phyloP scores from a whole-genome alignment of 2,329 filamentous ascomycete genomes.

The Exophiala xenobiotica region DNA sequence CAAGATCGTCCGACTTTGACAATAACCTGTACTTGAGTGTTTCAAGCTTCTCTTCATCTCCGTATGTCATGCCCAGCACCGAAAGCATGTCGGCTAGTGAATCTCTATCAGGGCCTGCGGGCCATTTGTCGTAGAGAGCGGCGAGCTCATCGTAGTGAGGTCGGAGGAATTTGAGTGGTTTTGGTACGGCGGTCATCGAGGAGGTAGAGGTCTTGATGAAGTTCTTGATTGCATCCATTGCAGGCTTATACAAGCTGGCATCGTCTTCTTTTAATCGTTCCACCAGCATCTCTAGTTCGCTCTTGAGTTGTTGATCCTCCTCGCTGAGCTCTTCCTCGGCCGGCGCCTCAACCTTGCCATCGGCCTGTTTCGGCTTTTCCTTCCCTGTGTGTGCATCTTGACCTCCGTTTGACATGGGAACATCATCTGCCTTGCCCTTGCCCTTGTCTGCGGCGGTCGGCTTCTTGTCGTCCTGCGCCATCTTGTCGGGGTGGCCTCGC shows the following conservation, averaged over 20 bases:
- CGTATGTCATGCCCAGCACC: slow-evolving; percentile 98
- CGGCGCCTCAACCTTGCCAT: slow-evolving; percentile 59
- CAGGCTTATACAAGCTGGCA: slow-evolving; percentile 81
- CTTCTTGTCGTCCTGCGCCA: slow-evolving; percentile 93
- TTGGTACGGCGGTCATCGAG: slow-evolving; percentile 98
- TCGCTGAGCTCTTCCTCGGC: slow-evolving; percentile 84
- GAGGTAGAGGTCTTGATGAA: slow-evolving; percentile 99
- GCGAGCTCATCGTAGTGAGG: slow-evolving; percentile 92
- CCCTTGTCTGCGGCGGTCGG: slow-evolving; percentile 86
- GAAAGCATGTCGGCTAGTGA: slow-evolving; percentile 92
- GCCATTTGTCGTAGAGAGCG: slow-evolving; percentile 87
- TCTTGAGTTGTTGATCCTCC: slow-evolving; percentile 97
- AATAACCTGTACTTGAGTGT: slow-evolving; percentile 93
- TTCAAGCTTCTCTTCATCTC: slow-evolving; percentile 92
- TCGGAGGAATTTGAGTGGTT: slow-evolving; percentile 95
- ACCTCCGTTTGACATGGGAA: slow-evolving; percentile 59
- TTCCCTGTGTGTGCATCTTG: slow-evolving; percentile 61
- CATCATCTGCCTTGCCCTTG: slow-evolving; percentile 83
- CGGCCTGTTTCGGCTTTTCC: slow-evolving; percentile 69
- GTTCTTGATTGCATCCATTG: slow-evolving; percentile 93
- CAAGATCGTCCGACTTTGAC: slow-evolving; percentile 79
- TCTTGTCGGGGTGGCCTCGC: slow-evolving; percentile 42
- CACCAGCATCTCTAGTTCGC: slow-evolving; percentile 95
- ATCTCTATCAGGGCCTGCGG: slow-evolving; percentile 69
- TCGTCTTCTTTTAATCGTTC: slow-evolving; percentile 93